Evolutionary conservation across 495 filamentous ascomycete genomes (phyloP).

Genomic region (Penicillium chermesinum): DNA sequence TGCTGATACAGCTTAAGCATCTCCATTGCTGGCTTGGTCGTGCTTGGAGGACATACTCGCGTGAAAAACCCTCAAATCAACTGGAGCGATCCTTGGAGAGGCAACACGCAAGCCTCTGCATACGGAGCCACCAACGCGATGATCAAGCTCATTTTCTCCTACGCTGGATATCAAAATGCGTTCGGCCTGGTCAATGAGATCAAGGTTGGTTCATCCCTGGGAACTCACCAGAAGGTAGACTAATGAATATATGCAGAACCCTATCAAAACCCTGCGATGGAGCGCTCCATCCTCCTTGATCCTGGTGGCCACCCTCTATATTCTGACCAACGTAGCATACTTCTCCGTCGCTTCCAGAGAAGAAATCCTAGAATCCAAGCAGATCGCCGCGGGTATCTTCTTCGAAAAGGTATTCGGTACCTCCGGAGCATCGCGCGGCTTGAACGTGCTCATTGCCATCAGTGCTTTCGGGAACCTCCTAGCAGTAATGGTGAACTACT

Average conservation of each 20-base stretch:
- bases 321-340: conserved; percentile 59
- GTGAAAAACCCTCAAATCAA: conserved; percentile 52
- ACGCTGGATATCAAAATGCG: conserved; percentile 56
- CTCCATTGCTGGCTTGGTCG: conserved; percentile 54
- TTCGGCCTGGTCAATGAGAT: conserved; percentile 65
- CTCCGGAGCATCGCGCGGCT: conserved; percentile 42
- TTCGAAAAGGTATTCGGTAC: conserved; percentile 57
- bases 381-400: conserved; percentile 54
- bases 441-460: conserved; percentile 58
- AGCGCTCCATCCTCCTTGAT: conserved; percentile 48
- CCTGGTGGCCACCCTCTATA: conserved; percentile 50
- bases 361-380: conserved; percentile 46
- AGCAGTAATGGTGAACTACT: conserved; percentile 53
- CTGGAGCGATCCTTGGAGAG: conserved; percentile 54
- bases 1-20: conserved; percentile 29
- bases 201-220: conserved; percentile 29
- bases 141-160: conserved; percentile 60
- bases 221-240: neutral
- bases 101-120: conserved; percentile 42
- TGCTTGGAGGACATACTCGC: conserved; percentile 53
- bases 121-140: conserved; percentile 56
- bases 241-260: conserved; percentile 37
- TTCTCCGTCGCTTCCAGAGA: conserved; percentile 53
- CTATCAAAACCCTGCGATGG: conserved; percentile 50
- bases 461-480: conserved; percentile 62